phyloP scores from a whole-genome alignment of 441 rosid genomes.

The Theobroma grandiflorum region DNA sequence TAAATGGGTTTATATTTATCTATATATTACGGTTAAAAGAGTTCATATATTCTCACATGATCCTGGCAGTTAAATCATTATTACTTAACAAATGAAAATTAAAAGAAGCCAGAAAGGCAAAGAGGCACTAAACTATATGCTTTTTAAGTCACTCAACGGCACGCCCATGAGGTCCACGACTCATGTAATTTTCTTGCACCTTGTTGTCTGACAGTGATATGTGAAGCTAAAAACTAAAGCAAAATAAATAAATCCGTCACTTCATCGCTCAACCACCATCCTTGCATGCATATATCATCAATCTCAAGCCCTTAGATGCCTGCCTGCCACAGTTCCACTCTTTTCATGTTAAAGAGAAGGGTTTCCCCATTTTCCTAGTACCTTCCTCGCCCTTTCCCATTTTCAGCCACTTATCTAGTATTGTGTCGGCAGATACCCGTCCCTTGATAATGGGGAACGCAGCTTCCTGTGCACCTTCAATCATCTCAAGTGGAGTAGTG shows the following conservation, averaged over 20 bases:
- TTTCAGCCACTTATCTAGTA: background rate
- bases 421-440: no score
- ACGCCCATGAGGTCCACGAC: background rate
- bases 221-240: background rate
- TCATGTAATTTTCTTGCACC: background rate
- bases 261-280: slow-evolving; percentile 30
- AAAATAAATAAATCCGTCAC: background rate
- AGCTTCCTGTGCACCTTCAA: slow-evolving; percentile 54
- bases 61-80: background rate
- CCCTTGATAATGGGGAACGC: slow-evolving; percentile 50
- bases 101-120: background rate
- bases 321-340: background rate
- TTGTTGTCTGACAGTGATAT: slow-evolving; percentile 23
- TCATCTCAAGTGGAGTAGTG: slow-evolving; percentile 36
- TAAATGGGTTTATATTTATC: no score
- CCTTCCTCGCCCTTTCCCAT: background rate
- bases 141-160: background rate
- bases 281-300: slow-evolving; percentile 28
- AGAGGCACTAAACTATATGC: background rate
- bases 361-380: background rate
- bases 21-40: background rate
- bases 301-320: background rate
- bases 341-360: background rate
- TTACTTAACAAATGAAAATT: background rate
- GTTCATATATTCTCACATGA: background rate